Evolutionary conservation across 2,329 filamentous ascomycete species (phyloP), one percentile per base, ranked within the genome.

Genomic region (Colletotrichum sp.): DNA sequence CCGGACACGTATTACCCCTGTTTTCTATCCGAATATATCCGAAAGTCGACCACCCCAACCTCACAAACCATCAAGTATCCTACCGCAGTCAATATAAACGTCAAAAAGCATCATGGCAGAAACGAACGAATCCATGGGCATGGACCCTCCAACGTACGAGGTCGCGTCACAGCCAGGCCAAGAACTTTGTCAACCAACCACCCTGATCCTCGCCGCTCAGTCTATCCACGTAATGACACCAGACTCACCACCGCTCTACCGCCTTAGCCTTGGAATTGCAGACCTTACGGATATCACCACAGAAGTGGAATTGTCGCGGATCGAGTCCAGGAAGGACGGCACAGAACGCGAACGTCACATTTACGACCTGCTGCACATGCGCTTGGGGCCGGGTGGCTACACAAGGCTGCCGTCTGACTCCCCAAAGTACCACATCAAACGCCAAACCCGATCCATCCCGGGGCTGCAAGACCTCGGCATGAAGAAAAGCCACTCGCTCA

Each of bases 401-500:
- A 43, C 34, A 43, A 55, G n/a, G n/a, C 58, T 71, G n/a, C 68
- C 59, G 28, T 71, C 68, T 8, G 68, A 71, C 43, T 71, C 59
- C 36, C 68, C 59, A 12, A 59, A 30, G 16, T 71, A 64, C 30
- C 63, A 32, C 7, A 71, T 71, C 18, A 16, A 64, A 30, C 59
- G 68, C 18, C 58, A 59, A 10, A 71, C 36, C 38, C 68, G 68
- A 2, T 5, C 58, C 6, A 34, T 71, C 14, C 58, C 59, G 3
- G 68, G 68, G 7, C 58, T 71, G 5, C 68, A 30, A 26, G 68
- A 71, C 2, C 68, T 64, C 2, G 68, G 68, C 12, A n/a, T 71
- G 28, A 71, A 71, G 59, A 71, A 71, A 36, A 36, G 38, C 58
- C 68, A 38, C 59, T 38, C 52, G 9, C 6, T 68, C n/a, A 30